Evolutionary conservation across 2,329 filamentous ascomycete genomes (phyloP).

Genomic region (Albophoma yamanashiensis): DNA sequence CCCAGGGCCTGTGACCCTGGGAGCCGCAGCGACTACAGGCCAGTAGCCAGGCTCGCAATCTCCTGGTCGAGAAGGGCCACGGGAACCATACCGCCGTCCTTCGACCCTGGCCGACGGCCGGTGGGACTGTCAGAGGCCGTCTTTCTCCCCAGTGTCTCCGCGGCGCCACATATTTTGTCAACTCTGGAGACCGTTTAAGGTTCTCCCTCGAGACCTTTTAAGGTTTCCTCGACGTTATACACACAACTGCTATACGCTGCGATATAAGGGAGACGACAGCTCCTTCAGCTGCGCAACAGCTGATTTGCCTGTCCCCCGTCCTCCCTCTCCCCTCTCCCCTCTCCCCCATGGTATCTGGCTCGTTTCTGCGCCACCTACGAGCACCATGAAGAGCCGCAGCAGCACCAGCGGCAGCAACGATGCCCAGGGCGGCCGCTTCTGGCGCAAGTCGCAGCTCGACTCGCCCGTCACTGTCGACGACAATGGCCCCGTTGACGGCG

Average conservation of each 20-base stretch:
- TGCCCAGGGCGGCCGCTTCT: conserved; percentile 12
- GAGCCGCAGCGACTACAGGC: background rate
- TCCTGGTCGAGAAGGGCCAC: background rate
- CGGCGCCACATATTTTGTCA: no score
- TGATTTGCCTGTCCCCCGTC: background rate
- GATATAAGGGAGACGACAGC: no score
- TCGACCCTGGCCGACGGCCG: background rate
- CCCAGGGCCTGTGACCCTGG: background rate
- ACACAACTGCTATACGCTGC: no score
- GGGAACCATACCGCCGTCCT: background rate
- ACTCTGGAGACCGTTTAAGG: no score
- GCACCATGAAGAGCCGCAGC: background rate
- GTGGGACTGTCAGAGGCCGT: background rate
- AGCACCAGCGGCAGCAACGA: conserved; percentile 8
- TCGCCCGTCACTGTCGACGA: conserved; percentile 14
- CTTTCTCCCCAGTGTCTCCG: no score
- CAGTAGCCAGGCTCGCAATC: background rate
- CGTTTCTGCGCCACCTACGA: background rate
- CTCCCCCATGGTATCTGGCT: background rate
- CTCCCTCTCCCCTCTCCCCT: background rate
- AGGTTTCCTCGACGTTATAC: no score
- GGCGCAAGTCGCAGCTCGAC: conserved; percentile 17
- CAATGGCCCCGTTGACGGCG: conserved; percentile 8
- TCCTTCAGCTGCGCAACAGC: background rate
- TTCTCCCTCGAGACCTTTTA: background rate